Evolutionary conservation across 1,284 basidiomycete species (phyloP), one percentile per base, ranked within the genome.

Genomic region (Ustilago crameri): DNA sequence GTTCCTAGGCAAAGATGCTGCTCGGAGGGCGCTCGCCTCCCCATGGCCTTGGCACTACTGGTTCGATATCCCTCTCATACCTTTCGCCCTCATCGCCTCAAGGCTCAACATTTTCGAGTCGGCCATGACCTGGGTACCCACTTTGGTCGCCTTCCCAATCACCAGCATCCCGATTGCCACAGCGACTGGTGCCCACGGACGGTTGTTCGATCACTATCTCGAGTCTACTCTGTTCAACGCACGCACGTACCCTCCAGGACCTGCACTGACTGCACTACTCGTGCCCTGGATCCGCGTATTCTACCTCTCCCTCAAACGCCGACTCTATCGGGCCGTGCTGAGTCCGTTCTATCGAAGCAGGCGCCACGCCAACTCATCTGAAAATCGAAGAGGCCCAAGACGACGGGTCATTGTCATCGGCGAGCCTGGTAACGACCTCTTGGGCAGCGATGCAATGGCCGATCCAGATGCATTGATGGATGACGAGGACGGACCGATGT

Each of bases 41-140:
- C 71, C 74, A 4, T 79, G 77, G 77, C 77, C 77, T 9, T 70
- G 66, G 72, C 74, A 79, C 51, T 79, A 61, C 48, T 82, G 78
- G 74, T 26, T 82, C 45, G 78, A 82, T 32, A 75, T 82, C 22
- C 80, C 80, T 22, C 47, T 81, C 42, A 78, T 82, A 23, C 80
- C 80, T 1, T 74, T 82, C 23, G 73, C 73, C n/a, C 66, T 82
- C 5, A 61, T 81, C 15, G 71, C 74, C 9, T 65, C 72, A 18
- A 56, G 70, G 41, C 52, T 81, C 34, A 70, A 71, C 20, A 41
- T 80, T 40, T 65, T 81, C n/a, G 76, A 78, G 23, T 66, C 62
- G 22, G 62, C 76, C 42, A 62, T 75, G 46, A 76, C 71, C 0
- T 81, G 78, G 77, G 51, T 78, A 1, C 79, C 79, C 2, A 75